Conservation (phyloP, 768 basidiomycete genomes). For the Boletus sp. region DNA sequence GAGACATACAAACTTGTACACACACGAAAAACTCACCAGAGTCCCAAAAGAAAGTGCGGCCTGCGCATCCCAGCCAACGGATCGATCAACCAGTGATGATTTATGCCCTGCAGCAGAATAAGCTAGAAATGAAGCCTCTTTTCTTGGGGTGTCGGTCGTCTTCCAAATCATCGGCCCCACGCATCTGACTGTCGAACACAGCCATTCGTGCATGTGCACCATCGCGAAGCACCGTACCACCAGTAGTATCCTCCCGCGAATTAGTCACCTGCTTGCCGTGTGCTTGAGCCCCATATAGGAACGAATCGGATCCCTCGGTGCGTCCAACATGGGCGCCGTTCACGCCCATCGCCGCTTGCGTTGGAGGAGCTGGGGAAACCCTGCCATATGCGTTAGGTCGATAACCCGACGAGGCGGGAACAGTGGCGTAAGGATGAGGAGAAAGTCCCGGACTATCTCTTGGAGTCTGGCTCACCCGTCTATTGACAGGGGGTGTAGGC, state of each 20-base stretch:
- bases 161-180: conserved; percentile 55
- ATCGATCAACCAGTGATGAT: conserved; percentile 28
- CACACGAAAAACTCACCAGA: conserved; percentile 16
- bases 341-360: conserved; percentile 35
- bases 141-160: conserved; percentile 65
- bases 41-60: conserved; percentile 28
- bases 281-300: conserved; percentile 56
- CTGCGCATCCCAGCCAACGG: conserved; percentile 26
- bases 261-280: conserved; percentile 49
- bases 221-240: conserved; percentile 36
- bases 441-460: conserved; percentile 47
- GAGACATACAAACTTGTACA: not conserved
- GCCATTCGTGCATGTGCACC: conserved; percentile 50
- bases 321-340: conserved; percentile 42
- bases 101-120: conserved; percentile 70
- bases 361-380: conserved; percentile 45
- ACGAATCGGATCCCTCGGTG: conserved; percentile 63
- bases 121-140: conserved; percentile 59
- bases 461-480: conserved; percentile 67
- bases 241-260: conserved; percentile 54
- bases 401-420: conserved; percentile 57
- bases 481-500: conserved; percentile 61
- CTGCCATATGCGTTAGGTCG: conserved; percentile 56
- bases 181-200: conserved; percentile 68
- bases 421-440: conserved; percentile 72